A percentile compares a stretch with the other conserved stretches of the same genome.
These are phyloP conservation scores for Leptographium radiaticola DNA, from an alignment of 2,329 filamentous ascomycete genomes.

Conservation along the genomic window DNA sequence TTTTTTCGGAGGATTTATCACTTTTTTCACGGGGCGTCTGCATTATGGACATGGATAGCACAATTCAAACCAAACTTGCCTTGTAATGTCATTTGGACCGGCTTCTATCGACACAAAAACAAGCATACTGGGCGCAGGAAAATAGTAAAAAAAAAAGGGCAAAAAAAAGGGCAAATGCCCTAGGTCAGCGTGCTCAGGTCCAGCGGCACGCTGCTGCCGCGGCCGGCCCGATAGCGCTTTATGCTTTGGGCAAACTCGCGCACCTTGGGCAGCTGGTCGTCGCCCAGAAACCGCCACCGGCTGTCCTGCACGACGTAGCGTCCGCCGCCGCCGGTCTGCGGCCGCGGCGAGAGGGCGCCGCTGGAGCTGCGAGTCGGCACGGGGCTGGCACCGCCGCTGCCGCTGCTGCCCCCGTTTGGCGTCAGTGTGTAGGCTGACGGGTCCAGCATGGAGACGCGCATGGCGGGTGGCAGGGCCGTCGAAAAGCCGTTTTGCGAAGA, in stretches of 20 bases:
- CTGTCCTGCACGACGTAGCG: conserved; percentile 57
- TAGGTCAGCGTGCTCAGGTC: conserved; percentile 45
- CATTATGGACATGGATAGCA: background rate
- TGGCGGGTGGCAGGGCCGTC: conserved; percentile 17
- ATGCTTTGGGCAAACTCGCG: conserved; percentile 62
- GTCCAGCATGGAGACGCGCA: conserved; percentile 55
- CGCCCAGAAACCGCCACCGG: conserved; percentile 78
- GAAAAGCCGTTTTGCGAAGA: conserved; percentile 15
- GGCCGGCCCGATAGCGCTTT: conserved; percentile 76
- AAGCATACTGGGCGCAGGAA: background rate
- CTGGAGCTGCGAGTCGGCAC: conserved; percentile 25
- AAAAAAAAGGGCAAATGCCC: too few relatives aligned
- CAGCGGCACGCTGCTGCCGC: conserved; percentile 86
- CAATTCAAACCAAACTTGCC: too few relatives aligned
- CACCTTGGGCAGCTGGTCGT: conserved; percentile 71
- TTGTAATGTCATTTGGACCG: background rate
- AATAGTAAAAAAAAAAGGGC: background rate
- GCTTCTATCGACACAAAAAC: background rate
- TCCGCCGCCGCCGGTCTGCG: conserved; percentile 14
- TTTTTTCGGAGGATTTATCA: background rate
- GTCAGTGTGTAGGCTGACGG: conserved; percentile 63
- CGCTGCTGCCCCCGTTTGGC: conserved; percentile 37
- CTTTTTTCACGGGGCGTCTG: background rate
- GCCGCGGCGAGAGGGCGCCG: conserved; percentile 12
- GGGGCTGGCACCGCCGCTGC: conserved; percentile 15